phyloP scores from a whole-genome alignment of 2,329 filamentous ascomycete species.

The Stagonosporopsis rhizophila region DNA sequence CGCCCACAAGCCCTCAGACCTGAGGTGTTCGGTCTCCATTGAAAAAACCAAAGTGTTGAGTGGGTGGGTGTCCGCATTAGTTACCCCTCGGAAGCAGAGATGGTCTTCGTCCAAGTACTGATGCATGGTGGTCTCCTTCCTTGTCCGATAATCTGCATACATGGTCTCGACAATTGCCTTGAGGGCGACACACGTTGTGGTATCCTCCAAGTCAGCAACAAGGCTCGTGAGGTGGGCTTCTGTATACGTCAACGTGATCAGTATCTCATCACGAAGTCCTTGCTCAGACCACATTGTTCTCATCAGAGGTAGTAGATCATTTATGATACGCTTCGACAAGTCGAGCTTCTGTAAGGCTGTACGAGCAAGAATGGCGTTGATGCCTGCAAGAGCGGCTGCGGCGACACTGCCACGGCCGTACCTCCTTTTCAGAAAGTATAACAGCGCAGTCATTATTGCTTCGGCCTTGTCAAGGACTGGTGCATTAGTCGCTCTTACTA shows the following conservation, averaged over 20 bases:
- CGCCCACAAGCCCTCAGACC: constrained; percentile 46
- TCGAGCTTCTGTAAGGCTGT: constrained; percentile 72
- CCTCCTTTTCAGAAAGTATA: constrained; percentile 68
- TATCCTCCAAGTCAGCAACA: constrained; percentile 34
- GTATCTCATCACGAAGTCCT: constrained; percentile 74
- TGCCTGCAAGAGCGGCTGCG: constrained; percentile 74
- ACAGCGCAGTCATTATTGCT: constrained; percentile 62
- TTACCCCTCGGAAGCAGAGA: constrained; percentile 59
- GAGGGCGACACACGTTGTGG: constrained; percentile 52
- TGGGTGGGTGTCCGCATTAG: constrained; percentile 30
- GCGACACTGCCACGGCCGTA: constrained; percentile 71
- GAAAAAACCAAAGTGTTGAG: constrained; percentile 41
- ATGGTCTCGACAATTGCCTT: constrained; percentile 74
- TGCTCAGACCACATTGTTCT: constrained; percentile 73
- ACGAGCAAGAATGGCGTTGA: constrained; percentile 74
- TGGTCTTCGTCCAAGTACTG: constrained; percentile 75
- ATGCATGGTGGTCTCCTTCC: constrained; percentile 61
- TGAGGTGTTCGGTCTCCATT: constrained; percentile 42
- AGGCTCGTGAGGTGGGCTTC: constrained; percentile 50
- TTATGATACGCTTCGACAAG: constrained; percentile 66
- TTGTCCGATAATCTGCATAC: constrained; percentile 78
- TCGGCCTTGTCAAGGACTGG: constrained; percentile 66
- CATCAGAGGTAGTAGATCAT: constrained; percentile 72
- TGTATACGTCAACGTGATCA: constrained; percentile 73
- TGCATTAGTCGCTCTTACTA: constrained; percentile 72